Evolutionary conservation across 2,329 filamentous ascomycete genomes (phyloP).

Genomic region (Fusarium proliferatum): DNA sequence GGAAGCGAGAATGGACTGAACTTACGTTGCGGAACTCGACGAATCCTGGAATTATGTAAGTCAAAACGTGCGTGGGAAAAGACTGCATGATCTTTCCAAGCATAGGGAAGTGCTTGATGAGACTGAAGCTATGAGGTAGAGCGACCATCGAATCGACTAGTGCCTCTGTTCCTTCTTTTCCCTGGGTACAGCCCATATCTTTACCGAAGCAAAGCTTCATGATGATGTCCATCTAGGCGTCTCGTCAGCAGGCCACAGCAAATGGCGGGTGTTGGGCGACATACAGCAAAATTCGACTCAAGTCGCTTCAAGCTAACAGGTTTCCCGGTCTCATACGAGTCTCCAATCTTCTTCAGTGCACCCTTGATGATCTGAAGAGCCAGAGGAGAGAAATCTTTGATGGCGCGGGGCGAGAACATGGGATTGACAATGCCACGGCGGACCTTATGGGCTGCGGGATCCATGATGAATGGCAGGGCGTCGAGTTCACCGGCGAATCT

Average conservation of each 20-base stretch:
- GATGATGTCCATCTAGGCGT: not conserved
- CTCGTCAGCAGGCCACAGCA: not conserved
- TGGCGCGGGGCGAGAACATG: not conserved
- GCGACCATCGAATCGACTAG: not conserved
- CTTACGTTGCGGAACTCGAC: not conserved
- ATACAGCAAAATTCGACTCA: not conserved
- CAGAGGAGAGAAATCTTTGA: not conserved
- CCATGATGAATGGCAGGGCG: not conserved
- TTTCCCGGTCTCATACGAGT: not conserved
- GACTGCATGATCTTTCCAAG: not conserved
- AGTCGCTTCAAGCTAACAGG: not conserved
- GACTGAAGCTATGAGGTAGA: not conserved
- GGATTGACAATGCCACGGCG: not conserved
- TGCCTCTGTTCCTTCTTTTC: not conserved
- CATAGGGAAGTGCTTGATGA: not conserved
- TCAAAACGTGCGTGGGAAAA: accelerated
- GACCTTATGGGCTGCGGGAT: not conserved
- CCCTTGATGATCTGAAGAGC: not conserved
- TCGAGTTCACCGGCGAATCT: not conserved
- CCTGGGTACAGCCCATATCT: not conserved
- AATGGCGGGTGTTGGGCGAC: not conserved
- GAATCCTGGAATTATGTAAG: not conserved
- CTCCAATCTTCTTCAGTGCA: not conserved
- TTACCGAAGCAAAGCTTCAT: not conserved
- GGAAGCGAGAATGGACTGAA: accelerated